These are phyloP conservation scores for Xylariales sp. DNA, from an alignment of 2,329 filamentous ascomycete genomes.

Conservation along the genomic window DNA sequence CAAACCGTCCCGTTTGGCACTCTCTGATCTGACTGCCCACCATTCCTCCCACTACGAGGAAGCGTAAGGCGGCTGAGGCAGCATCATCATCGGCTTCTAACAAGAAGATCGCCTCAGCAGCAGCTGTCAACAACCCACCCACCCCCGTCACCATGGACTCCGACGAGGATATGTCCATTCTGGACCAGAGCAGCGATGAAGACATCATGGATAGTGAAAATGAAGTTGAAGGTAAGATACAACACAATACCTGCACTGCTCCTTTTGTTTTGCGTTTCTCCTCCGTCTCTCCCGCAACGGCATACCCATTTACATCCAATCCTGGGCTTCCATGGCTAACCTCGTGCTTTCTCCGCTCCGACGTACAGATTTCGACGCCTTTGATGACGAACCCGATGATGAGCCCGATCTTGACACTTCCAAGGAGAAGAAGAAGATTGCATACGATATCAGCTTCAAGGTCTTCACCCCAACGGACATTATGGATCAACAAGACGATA, in stretches of 20 bases:
- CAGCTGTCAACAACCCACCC: constrained; percentile 42
- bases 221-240: constrained; percentile 34
- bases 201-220: constrained; percentile 77
- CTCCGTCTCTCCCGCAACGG: too few relatives aligned
- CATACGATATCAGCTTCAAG: constrained; percentile 81
- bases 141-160: constrained; percentile 79
- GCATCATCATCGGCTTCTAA: constrained; percentile 40
- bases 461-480: constrained; percentile 80
- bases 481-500: constrained; percentile 75
- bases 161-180: constrained; percentile 92
- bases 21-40: constrained; percentile 35
- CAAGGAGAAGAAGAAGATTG: constrained; percentile 65
- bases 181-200: constrained; percentile 72
- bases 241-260: too few relatives aligned
- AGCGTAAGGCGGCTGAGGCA: constrained; percentile 64
- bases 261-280: too few relatives aligned
- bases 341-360: too few relatives aligned
- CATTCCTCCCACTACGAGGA: constrained; percentile 56
- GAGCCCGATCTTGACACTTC: constrained; percentile 47
- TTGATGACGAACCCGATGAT: constrained; percentile 52
- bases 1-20: constrained; percentile 7
- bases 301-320: too few relatives aligned
- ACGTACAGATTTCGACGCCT: constrained; percentile 59
- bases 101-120: constrained; percentile 51
- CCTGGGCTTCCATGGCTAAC: too few relatives aligned